These are phyloP conservation scores for Mortierella sp. DNA, from an alignment of 371 early-diverging fungal genomes.

Conservation along the genomic window DNA sequence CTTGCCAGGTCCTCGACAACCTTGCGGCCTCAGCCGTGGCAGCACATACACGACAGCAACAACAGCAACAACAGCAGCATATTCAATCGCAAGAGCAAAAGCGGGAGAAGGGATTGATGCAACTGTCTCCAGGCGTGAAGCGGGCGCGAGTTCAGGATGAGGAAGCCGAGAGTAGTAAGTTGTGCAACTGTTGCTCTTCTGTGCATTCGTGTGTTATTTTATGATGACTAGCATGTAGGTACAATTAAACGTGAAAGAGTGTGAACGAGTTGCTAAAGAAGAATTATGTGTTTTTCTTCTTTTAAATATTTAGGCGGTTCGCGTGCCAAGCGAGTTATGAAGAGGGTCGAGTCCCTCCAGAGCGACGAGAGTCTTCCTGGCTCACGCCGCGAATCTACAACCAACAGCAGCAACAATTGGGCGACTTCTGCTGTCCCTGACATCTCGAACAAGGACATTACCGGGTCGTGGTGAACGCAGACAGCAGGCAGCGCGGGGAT, in stretches of 20 bases:
- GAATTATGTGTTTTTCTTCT: not conserved
- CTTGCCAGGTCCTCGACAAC: not conserved
- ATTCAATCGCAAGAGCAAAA: not conserved
- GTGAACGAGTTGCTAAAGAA: not conserved
- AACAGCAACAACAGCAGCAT: not conserved
- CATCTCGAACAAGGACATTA: not conserved
- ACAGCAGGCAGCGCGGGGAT: not conserved
- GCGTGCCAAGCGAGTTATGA: slow-evolving; percentile 1
- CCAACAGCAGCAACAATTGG: not conserved
- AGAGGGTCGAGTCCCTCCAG: not conserved
- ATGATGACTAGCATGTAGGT: not conserved
- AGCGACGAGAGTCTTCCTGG: not conserved
- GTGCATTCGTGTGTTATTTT: not conserved
- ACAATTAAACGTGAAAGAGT: not conserved
- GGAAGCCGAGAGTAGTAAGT: not conserved
- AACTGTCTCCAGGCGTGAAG: too few species aligned
- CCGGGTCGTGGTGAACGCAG: not conserved
- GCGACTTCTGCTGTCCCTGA: not conserved
- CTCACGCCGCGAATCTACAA: not conserved
- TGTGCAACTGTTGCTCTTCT: not conserved
- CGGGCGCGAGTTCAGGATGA: not conserved
- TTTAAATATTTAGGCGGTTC: not conserved
- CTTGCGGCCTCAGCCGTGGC: not conserved
- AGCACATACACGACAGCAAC: not conserved
- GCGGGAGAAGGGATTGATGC: too few species aligned